These are phyloP conservation scores for Cryptococcus sp. DNA, from an alignment of 1,284 basidiomycete genomes.

Conservation along the genomic window DNA sequence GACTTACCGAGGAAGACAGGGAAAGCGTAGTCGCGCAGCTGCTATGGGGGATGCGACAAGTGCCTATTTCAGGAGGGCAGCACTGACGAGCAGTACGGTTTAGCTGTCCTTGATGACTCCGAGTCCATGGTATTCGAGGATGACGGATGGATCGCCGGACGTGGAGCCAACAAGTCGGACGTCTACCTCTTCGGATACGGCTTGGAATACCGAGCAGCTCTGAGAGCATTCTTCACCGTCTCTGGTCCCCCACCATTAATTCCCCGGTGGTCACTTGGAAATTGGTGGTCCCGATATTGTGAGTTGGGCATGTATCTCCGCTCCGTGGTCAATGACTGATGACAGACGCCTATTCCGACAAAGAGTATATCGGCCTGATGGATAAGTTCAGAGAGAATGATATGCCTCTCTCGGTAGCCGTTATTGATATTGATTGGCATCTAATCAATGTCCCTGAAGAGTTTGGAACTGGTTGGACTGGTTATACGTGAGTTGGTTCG, in stretches of 20 bases:
- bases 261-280: conserved; percentile 25
- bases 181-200: conserved; percentile 26
- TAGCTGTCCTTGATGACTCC: conserved; percentile 20
- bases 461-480: conserved; percentile 23
- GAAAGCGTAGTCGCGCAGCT: no score
- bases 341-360: conserved; percentile 15
- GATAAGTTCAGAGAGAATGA: conserved; percentile 22
- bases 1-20: no score
- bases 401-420: conserved; percentile 21
- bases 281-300: conserved; percentile 29
- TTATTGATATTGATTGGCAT: conserved; percentile 29
- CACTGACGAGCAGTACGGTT: conserved; percentile 7
- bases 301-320: not conserved
- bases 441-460: conserved; percentile 13
- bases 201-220: conserved; percentile 14
- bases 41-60: no score
- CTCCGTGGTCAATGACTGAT: conserved; percentile 1
- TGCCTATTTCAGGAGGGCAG: no score
- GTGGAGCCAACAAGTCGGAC: conserved; percentile 9
- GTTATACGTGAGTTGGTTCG: conserved; percentile 14
- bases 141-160: conserved; percentile 19
- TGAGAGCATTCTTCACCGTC: conserved; percentile 15
- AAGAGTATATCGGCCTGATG: conserved; percentile 21
- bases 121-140: conserved; percentile 16
- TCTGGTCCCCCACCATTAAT: conserved; percentile 17